Evolutionary conservation across 306 rosid genomes (phyloP), one percentile per base, ranked within the genome.

Genomic region (Pyrus betulifolia): DNA sequence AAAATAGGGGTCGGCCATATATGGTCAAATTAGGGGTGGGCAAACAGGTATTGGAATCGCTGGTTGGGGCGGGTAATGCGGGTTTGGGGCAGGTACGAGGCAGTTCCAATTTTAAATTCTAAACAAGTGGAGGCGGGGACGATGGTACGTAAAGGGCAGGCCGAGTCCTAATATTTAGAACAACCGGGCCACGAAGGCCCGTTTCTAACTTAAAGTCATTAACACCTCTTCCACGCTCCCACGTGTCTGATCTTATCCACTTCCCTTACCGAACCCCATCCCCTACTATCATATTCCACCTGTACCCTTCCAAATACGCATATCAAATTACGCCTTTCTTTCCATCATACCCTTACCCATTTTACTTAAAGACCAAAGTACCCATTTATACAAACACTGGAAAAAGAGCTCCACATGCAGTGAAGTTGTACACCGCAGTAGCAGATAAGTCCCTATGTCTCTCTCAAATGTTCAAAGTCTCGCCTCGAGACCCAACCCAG

Each of bases 201-300:
- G 35, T 33, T 33, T 33, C 35, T 33, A 33, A 33, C 35, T 33
- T 33, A 33, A 33, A 33, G 35, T 33, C 35, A 33, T 33, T 6
- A 33, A 33, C 35, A 33, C 35, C 35, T 33, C 7, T 33, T 33
- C 35, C 7, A 33, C 0, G 4, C 35, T 33, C 35, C 35, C 35
- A 31, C 75, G 76, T 58, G 63, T 49, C 8, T 65, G 0, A 66
- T 51, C 83, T 84, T 84, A 84, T 84, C 87, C 85, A 65, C 78
- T 70, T 38, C 75, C 46, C 14, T 3, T 72, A 40, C 28, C 51
- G 1, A 61, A 59, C 8, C 10, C 0, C 2, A 14, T 70, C 69
- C 10, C 25, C 74, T 46, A 5, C 40, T 11, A 33, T 1, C 8
- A 17, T 5, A 11, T 15, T 15, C 11, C 61, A 44, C 21, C 2